Percentiles rank a stretch among this genome's conserved stretches.
phyloP scores from a whole-genome alignment of 1,284 basidiomycete species.

The Rugosomyces carneus region DNA sequence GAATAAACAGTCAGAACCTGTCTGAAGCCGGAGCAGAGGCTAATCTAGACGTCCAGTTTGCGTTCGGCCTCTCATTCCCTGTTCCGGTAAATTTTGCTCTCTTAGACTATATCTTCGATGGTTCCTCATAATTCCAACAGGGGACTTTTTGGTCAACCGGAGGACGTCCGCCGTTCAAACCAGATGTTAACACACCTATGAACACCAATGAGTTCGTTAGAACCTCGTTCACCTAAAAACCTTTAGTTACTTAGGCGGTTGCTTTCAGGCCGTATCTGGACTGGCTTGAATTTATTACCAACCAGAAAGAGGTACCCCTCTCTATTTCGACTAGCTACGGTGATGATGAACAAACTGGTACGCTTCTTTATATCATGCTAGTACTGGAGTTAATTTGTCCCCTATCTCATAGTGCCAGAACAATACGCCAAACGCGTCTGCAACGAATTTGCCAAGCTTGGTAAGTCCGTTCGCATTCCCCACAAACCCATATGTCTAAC shows the following conservation, averaged over 20 bases:
- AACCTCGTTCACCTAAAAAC: background rate
- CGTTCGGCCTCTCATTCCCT: conserved; percentile 52
- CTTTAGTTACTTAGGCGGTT: conserved; percentile 1
- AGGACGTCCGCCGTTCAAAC: conserved; percentile 52
- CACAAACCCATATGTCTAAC: background rate
- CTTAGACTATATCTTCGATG: background rate
- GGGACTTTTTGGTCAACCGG: conserved; percentile 25
- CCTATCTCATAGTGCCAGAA: conserved; percentile 41
- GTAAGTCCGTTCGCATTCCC: conserved; percentile 26
- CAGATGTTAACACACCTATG: conserved; percentile 33
- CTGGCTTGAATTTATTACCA: conserved; percentile 54
- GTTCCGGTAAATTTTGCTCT: conserved; percentile 25
- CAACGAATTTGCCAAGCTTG: conserved; percentile 56
- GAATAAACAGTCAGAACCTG: conserved; percentile 54
- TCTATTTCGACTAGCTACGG: conserved; percentile 64
- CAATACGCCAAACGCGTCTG: conserved; percentile 63
- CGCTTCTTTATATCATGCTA: conserved; percentile 6
- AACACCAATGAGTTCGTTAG: conserved; percentile 49
- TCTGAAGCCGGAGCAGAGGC: conserved; percentile 59
- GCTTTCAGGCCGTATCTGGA: conserved; percentile 21
- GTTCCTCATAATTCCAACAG: conserved; percentile 7
- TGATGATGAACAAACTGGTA: conserved; percentile 65
- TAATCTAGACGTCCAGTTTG: conserved; percentile 66
- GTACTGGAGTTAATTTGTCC: background rate
- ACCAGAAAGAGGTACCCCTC: conserved; percentile 38